These are phyloP conservation scores for Hypoxylon sp. DNA, from an alignment of 2,329 filamentous ascomycete genomes.

Conservation along the genomic window DNA sequence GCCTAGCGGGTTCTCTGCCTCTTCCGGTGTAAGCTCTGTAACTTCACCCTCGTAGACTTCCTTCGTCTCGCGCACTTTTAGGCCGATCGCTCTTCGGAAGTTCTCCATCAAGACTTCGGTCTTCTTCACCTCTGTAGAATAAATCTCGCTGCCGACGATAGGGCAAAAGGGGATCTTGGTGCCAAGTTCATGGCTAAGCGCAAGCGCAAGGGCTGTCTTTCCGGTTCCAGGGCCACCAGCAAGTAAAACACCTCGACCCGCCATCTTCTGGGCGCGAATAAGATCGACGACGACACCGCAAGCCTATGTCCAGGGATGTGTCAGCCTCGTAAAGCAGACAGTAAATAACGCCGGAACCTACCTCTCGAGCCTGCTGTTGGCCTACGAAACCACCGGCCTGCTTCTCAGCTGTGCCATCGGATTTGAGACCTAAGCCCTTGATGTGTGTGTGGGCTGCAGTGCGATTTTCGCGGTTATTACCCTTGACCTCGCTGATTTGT, in stretches of 20 bases:
- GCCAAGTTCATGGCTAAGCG: conserved; percentile 95
- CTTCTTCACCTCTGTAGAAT: conserved; percentile 99
- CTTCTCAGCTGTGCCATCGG: conserved; percentile 87
- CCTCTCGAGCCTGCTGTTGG: conserved; percentile 89
- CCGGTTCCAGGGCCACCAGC: conserved; percentile 96
- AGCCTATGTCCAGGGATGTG: conserved; percentile 68
- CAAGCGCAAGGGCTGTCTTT: conserved; percentile 95
- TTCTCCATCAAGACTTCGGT: conserved; percentile 99
- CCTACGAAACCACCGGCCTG: conserved; percentile 89
- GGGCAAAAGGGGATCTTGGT: conserved; percentile 99
- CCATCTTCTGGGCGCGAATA: conserved; percentile 97
- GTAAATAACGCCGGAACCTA: conserved; percentile 58
- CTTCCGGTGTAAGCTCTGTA: conserved; percentile 96
- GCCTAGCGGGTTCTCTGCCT: conserved; percentile 96
- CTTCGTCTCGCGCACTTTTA: conserved; percentile 98
- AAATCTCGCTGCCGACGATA: conserved; percentile 98
- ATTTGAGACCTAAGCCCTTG: conserved; percentile 89
- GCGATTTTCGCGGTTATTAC: conserved; percentile 93
- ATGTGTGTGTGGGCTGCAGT: conserved; percentile 98
- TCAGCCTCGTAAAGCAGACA: conserved; percentile 38
- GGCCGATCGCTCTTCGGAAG: conserved; percentile 94
- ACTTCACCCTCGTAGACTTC: conserved; percentile 99
- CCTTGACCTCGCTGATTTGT: conserved; percentile 94
- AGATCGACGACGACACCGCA: conserved; percentile 96
- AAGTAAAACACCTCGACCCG: conserved; percentile 91